Base-by-base conservation (phyloP, 495 filamentous ascomycete genomes). In the Tirmania nivea region DNA sequence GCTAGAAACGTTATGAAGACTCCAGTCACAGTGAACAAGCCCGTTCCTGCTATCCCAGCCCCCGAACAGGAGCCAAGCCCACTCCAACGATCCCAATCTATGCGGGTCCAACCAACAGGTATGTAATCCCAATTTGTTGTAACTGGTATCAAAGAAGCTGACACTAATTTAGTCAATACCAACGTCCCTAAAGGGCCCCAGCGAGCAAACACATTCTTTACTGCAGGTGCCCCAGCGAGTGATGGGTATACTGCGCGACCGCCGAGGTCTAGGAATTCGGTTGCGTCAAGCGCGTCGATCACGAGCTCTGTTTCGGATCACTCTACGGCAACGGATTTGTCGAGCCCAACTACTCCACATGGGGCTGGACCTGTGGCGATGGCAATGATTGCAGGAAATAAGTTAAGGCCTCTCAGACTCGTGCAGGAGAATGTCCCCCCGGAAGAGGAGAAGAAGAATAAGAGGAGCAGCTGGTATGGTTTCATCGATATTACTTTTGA, bases 361-460 rank as follows among this genome's bases (percentile, higher is more conserved):
- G 64, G 75, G 17, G 73, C 73, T 8, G 73, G 78, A 17, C 78
- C 81, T 68, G 76, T 79, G 39, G 78, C 83, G 66, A 71, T 68
- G 55, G 64, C 59, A 12, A 75, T 73, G 4, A 78, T 80, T 51
- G 71, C 71, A 2, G 82, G 81, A 6, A 87, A 78, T 57, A 86
- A 85, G 61, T 74, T 92, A 50, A 75, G 90, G 34, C 90, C 90
- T 1, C 68, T 97, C 62, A 72, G 89, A 42, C 73, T 97, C 10
- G 90, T 97, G 53, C 82, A 86, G 68, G 83, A 77, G 61, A 74
- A 71, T 34, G 57, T 58, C 16, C n/a, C 53, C 10, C 56, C 55
- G 50, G 62, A 61, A 20, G 58, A 63, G 49, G 60, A 59, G 14
- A 59, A 36, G n/a, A 56, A 60, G 51, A 57, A 53, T 34, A 64